Evolutionary conservation across 257 asterid species (phyloP), one percentile per base, ranked within the genome.

Genomic region (Nicotiana otophora): DNA sequence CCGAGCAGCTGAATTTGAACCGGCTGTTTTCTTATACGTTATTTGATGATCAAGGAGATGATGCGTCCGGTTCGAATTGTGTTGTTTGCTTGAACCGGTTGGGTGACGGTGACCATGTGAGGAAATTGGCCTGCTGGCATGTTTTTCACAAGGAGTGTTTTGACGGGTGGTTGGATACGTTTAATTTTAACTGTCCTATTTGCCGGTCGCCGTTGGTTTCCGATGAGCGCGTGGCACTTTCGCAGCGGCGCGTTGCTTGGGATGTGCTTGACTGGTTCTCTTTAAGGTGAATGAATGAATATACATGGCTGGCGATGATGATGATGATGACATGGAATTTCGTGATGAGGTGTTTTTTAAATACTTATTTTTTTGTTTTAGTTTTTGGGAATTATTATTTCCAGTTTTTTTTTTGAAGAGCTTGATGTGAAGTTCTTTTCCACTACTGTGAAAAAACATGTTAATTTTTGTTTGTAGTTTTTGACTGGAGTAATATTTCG

Each of bases 141-240:
- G 96, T 94, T 58, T 95, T 95, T 77, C 99, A 95, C 85, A 90
- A 89, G 88, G 90, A 84, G 4, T 95, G 99, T 84, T 79, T 95
- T 42, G 96, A 94, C 63, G 92, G 98, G 1, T 95, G 98, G 99
- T 93, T 93, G 48, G 88, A 90, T n/a, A 92, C 92, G 63, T 91
- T 91, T 36, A 91, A 92, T 86, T 91, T 93, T 81, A 91, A 51
- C 79, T 95, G 99, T 83, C 99, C 98, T 0, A 87, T 92, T 31
- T 95, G 99, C 83, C 93, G 99, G 28, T 80, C 86, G 7, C 81
- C 92, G 58, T 62, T 90, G 67, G 89, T 80, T 9, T 46, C 89
- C 30, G 91, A 87, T 0, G 91, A 91, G 90, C 90, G 88, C 86
- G 92, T 89, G 70, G 83, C 53, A 0, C 4, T 16, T 81, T 82